A percentile compares a stretch with the other conserved stretches of the same genome.
Conservation (phyloP, 192 early-diverging fungal species). For the Rhizophagus prolifer region DNA sequence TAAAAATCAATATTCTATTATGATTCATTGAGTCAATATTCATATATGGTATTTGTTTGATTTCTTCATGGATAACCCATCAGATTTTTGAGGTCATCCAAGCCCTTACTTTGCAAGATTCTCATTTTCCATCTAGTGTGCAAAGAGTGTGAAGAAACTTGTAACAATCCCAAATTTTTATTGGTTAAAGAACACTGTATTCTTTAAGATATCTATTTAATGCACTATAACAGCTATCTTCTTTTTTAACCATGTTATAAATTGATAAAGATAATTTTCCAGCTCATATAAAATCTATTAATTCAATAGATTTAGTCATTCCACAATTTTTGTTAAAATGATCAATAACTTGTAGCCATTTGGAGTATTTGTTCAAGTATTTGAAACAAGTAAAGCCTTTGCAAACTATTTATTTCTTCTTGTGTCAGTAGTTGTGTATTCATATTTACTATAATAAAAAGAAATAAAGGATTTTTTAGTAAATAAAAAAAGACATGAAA, state of each 20-base stretch:
- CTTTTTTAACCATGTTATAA: constrained; percentile 1
- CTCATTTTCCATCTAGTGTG: neutral
- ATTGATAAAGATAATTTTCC: neutral
- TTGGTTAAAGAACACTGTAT: too few relatives aligned
- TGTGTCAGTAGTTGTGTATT: too few relatives aligned
- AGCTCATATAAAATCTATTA: neutral
- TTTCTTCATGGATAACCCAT: neutral
- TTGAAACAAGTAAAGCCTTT: neutral
- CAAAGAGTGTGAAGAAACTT: neutral
- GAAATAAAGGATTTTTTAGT: too few relatives aligned
- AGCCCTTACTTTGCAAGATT: neutral
- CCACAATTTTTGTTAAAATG: neutral
- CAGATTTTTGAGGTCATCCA: neutral
- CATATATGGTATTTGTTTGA: neutral
- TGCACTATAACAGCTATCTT: neutral
- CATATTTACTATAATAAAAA: too few relatives aligned
- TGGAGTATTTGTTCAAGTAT: neutral
- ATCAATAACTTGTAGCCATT: neutral
- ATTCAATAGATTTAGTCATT: neutral
- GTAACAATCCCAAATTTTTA: constrained; percentile 2
- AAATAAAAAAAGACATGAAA: too few relatives aligned
- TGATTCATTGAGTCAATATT: neutral
- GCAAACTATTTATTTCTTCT: too few relatives aligned
- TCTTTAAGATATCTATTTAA: neutral
- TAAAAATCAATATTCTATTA: too few relatives aligned